phyloP scores from a whole-genome alignment of 2,329 filamentous ascomycete genomes.

The Lojkania enalia region DNA sequence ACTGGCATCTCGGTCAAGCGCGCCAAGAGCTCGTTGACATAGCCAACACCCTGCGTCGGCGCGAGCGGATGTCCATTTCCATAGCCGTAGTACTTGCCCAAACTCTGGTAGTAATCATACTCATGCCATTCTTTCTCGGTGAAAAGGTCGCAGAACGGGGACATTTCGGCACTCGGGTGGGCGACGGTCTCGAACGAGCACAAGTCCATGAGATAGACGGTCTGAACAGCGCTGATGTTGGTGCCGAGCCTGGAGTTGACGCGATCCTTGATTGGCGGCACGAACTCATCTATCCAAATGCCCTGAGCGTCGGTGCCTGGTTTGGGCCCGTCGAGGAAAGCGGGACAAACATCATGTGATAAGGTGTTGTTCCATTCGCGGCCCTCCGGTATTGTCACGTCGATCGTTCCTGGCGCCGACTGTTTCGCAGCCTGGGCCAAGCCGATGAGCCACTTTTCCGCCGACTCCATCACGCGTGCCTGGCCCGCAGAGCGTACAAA shows the following conservation, averaged over 20 bases:
- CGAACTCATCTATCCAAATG: slow-evolving; percentile 67
- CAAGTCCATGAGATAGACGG: slow-evolving; percentile 80
- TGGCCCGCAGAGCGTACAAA: slow-evolving; percentile 75
- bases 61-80: slow-evolving; percentile 76
- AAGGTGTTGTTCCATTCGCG: slow-evolving; percentile 77
- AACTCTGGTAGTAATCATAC: slow-evolving; percentile 79
- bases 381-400: slow-evolving; percentile 70
- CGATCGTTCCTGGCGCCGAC: slow-evolving; percentile 44
- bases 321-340: slow-evolving; percentile 65
- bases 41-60: slow-evolving; percentile 84
- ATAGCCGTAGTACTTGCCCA: slow-evolving; percentile 86
- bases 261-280: slow-evolving; percentile 67
- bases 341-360: slow-evolving; percentile 70
- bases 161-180: slow-evolving; percentile 56
- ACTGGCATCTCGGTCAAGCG: slow-evolving; percentile 73
- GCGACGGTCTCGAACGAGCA: slow-evolving; percentile 84
- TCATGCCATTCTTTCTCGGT: slow-evolving; percentile 70
- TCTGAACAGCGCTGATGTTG: slow-evolving; percentile 64
- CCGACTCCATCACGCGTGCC: slow-evolving; percentile 73
- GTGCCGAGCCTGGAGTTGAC: slow-evolving; percentile 72
- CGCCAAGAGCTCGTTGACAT: slow-evolving; percentile 83
- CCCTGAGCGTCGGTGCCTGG: slow-evolving; percentile 54
- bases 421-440: slow-evolving; percentile 62
- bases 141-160: slow-evolving; percentile 78
- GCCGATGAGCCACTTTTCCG: slow-evolving; percentile 73